A percentile compares a stretch with the other conserved stretches of the same genome.
Evolutionary conservation across 1,284 basidiomycete genomes (phyloP).

Genomic region (Taiwanofungus camphoratus): DNA sequence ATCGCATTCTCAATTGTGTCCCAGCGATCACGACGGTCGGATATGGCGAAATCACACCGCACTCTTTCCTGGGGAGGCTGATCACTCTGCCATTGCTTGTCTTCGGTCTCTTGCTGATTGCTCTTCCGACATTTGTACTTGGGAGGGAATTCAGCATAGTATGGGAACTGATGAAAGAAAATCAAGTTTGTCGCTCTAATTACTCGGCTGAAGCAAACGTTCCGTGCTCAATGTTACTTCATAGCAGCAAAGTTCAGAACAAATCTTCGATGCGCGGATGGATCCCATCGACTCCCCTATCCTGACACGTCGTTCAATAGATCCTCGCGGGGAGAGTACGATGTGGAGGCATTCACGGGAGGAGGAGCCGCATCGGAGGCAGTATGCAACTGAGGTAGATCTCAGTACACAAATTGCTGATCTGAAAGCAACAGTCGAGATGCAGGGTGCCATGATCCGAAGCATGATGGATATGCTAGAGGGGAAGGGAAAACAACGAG

Average conservation of each 20-base stretch:
- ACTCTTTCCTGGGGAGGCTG: slow-evolving; percentile 76
- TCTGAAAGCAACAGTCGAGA: slow-evolving; percentile 45
- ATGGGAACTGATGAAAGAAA: slow-evolving; percentile 74
- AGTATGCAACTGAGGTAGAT: slow-evolving; percentile 29
- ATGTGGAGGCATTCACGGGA: slow-evolving; percentile 20
- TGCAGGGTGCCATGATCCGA: slow-evolving; percentile 47
- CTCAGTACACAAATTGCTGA: slow-evolving; percentile 56
- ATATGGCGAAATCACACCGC: slow-evolving; percentile 84
- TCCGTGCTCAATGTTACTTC: slow-evolving; percentile 3
- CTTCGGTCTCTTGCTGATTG: slow-evolving; percentile 82
- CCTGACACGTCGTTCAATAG: slow-evolving; percentile 13
- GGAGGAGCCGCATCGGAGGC: slow-evolving; percentile 15
- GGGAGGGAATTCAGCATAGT: slow-evolving; percentile 85
- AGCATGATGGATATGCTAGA: slow-evolving; percentile 38
- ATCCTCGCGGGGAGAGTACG: slow-evolving; percentile 9
- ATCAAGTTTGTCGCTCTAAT: slow-evolving; percentile 30
- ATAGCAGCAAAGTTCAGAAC: slow-evolving; percentile 6
- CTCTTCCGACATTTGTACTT: slow-evolving; percentile 83
- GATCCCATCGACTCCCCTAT: slow-evolving; percentile 19
- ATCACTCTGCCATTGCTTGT: slow-evolving; percentile 80
- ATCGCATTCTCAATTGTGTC: not conserved
- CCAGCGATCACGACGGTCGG: slow-evolving; percentile 79
- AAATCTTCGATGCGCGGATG: slow-evolving; percentile 12
- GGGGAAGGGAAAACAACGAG: slow-evolving; percentile 19
- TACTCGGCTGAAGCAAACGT: not conserved